Evolutionary conservation across 2,329 filamentous ascomycete genomes (phyloP).

Genomic region (Shiraia bambusicola): DNA sequence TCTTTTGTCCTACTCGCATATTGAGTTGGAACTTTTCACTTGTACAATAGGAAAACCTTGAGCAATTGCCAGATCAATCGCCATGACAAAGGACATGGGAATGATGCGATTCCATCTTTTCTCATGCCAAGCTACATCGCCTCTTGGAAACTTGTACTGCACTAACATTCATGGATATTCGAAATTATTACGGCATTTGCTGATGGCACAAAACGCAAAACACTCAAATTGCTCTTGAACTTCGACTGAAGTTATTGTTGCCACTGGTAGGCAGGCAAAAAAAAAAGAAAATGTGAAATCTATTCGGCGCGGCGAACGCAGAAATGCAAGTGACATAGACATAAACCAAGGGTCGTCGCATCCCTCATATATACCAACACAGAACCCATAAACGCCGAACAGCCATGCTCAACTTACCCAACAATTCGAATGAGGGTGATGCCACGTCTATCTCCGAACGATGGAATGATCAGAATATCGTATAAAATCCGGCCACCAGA

Average conservation of each 20-base stretch:
- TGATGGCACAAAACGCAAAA: too few species aligned
- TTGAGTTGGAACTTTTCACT: too few species aligned
- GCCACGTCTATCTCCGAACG: neutral
- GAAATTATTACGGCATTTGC: too few species aligned
- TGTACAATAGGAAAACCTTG: too few species aligned
- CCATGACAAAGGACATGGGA: too few species aligned
- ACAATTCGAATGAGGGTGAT: constrained; percentile 15
- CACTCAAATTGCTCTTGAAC: too few species aligned
- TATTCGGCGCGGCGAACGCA: constrained; percentile 1
- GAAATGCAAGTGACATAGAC: constrained; percentile 4
- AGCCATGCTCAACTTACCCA: constrained; percentile 14
- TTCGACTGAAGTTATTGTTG: neutral
- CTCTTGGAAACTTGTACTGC: too few species aligned
- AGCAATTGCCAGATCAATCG: too few species aligned
- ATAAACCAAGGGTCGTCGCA: constrained; percentile 1
- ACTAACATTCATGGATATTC: too few species aligned
- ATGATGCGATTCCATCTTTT: too few species aligned
- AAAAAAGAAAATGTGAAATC: constrained; percentile 1
- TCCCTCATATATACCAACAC: constrained; percentile 1
- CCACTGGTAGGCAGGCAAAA: neutral
- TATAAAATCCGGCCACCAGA: constrained; percentile 13
- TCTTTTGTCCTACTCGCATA: too few species aligned
- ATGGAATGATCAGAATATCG: constrained; percentile 10
- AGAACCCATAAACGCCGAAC: constrained; percentile 11
- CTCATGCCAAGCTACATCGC: too few species aligned